A percentile compares a stretch with the other conserved stretches of the same genome.
Conservation (phyloP, 148 eudicot genomes). For the Rhododendron molle region DNA sequence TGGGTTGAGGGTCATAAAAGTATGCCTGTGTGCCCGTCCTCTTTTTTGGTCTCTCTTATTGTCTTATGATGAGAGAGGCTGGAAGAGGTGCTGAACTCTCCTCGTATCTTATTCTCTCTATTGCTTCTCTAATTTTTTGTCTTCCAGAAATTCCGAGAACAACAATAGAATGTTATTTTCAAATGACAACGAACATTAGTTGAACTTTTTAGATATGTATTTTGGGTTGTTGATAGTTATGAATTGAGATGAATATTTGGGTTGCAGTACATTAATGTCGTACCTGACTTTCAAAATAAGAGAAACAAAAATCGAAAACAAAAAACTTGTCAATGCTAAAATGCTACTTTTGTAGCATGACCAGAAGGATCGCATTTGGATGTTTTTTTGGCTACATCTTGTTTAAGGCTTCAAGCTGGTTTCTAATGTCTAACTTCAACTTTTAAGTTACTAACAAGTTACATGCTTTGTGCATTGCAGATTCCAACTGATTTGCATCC, state of each 20-base stretch:
- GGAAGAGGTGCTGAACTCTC: neutral
- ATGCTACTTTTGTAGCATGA: neutral
- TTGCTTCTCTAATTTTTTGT: neutral
- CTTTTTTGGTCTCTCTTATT: neutral
- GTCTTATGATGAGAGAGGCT: neutral
- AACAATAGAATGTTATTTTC: neutral
- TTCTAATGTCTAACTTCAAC: neutral
- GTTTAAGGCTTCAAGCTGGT: neutral
- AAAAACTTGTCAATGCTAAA: neutral
- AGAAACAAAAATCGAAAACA: neutral
- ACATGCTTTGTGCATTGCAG: slow-evolving; percentile 35
- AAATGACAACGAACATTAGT: neutral
- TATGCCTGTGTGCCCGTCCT: neutral
- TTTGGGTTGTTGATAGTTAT: too few relatives aligned
- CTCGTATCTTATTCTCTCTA: neutral
- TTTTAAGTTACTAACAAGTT: slow-evolving; percentile 2
- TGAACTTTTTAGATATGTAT: too few relatives aligned
- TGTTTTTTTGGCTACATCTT: neutral
- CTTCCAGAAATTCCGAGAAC: neutral
- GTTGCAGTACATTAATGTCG: too few relatives aligned
- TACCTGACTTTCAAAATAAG: too few relatives aligned
- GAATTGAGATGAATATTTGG: too few relatives aligned
- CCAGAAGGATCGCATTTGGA: neutral
- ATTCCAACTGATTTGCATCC: slow-evolving; percentile 92
- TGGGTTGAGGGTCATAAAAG: neutral